Base-by-base conservation (phyloP, 2,329 filamentous ascomycete genomes). In the Fusarium succisae region DNA sequence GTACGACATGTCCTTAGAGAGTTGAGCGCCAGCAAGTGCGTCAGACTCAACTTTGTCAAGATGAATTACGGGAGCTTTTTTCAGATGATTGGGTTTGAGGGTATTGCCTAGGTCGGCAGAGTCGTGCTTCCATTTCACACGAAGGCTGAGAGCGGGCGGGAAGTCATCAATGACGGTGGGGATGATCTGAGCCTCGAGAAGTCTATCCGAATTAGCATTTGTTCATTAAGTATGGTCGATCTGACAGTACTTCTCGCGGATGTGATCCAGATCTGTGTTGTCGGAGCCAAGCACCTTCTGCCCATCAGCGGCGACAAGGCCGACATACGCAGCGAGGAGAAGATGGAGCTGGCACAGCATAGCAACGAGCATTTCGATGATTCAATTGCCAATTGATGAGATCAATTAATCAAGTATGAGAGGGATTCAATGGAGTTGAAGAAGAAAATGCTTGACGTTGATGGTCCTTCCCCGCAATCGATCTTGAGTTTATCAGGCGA, bases 81-180 rank as follows among this genome's bases (percentile, higher is more conserved):
- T 53, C 7, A 74, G 62, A 30, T 74, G 28, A 6, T 38, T 20
- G 3, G 73, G 71, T 0, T 68, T 61, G 22, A 75, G 59, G 3
- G 57, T 68, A 1, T 77, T 77, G n/a, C 75, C 75, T 6, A 77
- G 73, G 1, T 50, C 53, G 4, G 75, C 75, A 1, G 58, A 54
- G 26, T 56, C 48, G 8, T 65, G 57, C 22, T 75, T 66, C 75
- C 75, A 77, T 14, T 53, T 39, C 5, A 60, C 75, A 6, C 44
- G 48, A 9, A 77, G 65, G 4, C 26, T 48, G 12, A 77, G 43
- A 3, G 53, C 51, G 4, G 75, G 75, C 5, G 54, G 68, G 37
- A 76, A 77, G 4, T 77, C 75, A 5, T 77, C 71, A 24, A 77
- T 69, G 0, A 77, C 69, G 1, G 63, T 76, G 0, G 75, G 75